Base-by-base conservation (phyloP, 2,329 filamentous ascomycete species). In the Colletotrichum sansevieriae region DNA sequence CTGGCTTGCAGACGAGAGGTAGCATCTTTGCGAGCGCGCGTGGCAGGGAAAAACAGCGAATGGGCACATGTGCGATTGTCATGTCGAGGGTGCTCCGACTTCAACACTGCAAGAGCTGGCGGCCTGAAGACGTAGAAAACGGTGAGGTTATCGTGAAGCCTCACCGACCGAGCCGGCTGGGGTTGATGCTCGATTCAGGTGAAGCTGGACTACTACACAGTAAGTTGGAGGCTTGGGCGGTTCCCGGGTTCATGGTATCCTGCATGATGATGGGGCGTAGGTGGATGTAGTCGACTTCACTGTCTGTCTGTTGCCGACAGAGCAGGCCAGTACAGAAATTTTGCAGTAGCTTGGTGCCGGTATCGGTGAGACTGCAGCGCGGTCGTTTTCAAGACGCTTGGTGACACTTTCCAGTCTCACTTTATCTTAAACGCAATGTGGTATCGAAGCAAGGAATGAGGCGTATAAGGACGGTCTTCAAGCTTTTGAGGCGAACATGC, bases 1-100 rank as follows among this genome's bases (percentile, higher is more conserved):
- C 51, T 71, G 61, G 69, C 69, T 71, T 71, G 69, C 69, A 70
- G 49, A 20, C 37, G 60, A 44, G 62, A 46, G 65, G 65, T 69
- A 52, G 54, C 43, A 69, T 68, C 64, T 35, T 22, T 41, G 39
- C n/a, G 57, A 63, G 51, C 22, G 51, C 44, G 52, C 44, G 64
- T 68, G 52, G 58, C 44, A 68, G 68, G 18, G 52, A 63, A 33
- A 63, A 63, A 44, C 20, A 67, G 57, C 57, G 54, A 52, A 22
- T 35, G 47, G 64, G 67, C 64, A 70, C 67, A 49, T 70, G 63
- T 56, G 43, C 58, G 15, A 13, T 41, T 58, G 57, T 20, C 22
- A 37, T 52, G 57, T 46, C 22, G 49, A 18, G 18, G 54, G 41
- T 51, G 59, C 41, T 63, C 46, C 47, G 56, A 56, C 11, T 6